These are phyloP conservation scores for Psilocybe cubensis DNA, from an alignment of 768 basidiomycete genomes.

Conservation along the genomic window DNA sequence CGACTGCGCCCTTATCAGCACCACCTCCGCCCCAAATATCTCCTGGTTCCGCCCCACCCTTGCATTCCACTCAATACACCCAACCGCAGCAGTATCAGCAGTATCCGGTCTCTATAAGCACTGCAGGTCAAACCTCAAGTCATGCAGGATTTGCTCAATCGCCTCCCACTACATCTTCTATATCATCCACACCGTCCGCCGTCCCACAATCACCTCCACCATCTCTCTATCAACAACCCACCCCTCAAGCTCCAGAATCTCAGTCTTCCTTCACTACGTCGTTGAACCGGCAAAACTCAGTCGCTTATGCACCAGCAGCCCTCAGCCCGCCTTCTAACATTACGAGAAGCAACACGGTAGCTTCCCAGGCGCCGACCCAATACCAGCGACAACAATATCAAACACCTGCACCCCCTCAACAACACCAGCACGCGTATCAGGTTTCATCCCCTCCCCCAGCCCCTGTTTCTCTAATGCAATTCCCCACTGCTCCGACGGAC, in stretches of 20 bases:
- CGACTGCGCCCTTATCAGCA: not conserved
- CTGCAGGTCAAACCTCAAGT: not conserved
- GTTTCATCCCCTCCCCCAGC: slow-evolving; percentile 30
- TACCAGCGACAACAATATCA: slow-evolving; percentile 26
- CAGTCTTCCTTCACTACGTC: slow-evolving; percentile 15
- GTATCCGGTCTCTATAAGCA: slow-evolving; percentile 11
- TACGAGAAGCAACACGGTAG: slow-evolving; percentile 37
- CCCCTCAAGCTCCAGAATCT: slow-evolving; percentile 25
- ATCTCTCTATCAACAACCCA: slow-evolving; percentile 25
- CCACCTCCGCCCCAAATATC: slow-evolving; percentile 4
- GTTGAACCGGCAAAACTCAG: slow-evolving; percentile 37
- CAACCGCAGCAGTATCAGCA: slow-evolving; percentile 26
- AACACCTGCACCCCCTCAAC: slow-evolving; percentile 27
- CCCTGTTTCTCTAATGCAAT: slow-evolving; percentile 51
- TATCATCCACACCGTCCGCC: slow-evolving; percentile 18
- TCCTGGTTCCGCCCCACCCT: slow-evolving; percentile 5
- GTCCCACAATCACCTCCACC: slow-evolving; percentile 23
- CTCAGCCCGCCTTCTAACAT: slow-evolving; percentile 29
- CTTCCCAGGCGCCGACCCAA: slow-evolving; percentile 22
- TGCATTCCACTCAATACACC: slow-evolving; percentile 13
- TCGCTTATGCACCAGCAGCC: slow-evolving; percentile 32
- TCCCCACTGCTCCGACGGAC: slow-evolving; percentile 67
- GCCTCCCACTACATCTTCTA: slow-evolving; percentile 7
- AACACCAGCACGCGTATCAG: slow-evolving; percentile 28
- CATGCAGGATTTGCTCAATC: not conserved